Conservation (phyloP, 2,329 filamentous ascomycete genomes). For the Penicillium sp. region DNA sequence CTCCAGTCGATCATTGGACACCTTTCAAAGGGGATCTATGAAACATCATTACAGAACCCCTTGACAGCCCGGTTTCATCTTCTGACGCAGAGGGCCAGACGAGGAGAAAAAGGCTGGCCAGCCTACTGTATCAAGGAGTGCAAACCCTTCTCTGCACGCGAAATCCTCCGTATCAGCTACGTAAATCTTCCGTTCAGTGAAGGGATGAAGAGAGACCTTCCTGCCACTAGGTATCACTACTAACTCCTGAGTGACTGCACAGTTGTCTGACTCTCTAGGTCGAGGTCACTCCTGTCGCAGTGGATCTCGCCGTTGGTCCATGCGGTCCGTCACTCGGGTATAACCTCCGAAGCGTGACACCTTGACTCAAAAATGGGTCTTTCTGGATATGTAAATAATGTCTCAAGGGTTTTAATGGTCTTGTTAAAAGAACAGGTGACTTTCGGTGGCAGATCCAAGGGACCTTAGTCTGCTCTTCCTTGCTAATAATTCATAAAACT, state of each 20-base stretch:
- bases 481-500: too few species aligned
- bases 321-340: conserved; percentile 11
- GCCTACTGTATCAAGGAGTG: not conserved
- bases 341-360: conserved; percentile 13
- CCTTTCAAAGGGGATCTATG: not conserved
- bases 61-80: conserved; percentile 3
- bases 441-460: not conserved
- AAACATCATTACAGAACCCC: not conserved
- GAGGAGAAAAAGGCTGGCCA: not conserved
- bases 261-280: not conserved
- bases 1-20: not conserved
- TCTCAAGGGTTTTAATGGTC: not conserved
- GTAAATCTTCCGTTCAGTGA: not conserved
- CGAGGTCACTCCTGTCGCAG: conserved; percentile 3
- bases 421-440: not conserved
- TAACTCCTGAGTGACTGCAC: too few species aligned
- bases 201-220: not conserved
- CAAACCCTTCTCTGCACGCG: not conserved
- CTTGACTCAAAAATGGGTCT: conserved; percentile 10
- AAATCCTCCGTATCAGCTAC: too few species aligned
- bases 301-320: conserved; percentile 14
- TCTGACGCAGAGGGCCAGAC: not conserved
- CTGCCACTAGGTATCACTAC: not conserved
- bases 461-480: not conserved
- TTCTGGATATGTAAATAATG: not conserved